Evolutionary conservation across 805 yeast genomes (phyloP), one percentile per base, ranked within the genome.

Genomic region (Maudiozyma saulgeensis): DNA sequence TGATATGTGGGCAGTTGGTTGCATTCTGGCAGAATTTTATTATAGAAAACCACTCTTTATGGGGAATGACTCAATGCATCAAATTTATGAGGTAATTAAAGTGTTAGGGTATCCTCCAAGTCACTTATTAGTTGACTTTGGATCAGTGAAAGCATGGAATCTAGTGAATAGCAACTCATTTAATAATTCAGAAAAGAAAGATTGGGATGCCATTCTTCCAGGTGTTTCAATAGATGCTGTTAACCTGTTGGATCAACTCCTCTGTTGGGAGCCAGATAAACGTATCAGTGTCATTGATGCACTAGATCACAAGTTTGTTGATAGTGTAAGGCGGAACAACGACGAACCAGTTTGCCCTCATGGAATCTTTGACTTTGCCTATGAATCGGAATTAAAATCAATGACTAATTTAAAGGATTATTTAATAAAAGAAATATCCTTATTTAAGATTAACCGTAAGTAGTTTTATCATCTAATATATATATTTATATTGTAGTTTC

Each of bases 1-100:
- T 44, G 98, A 90, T 64, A 73, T 90, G 72, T 90, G 98, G 98
- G 89, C 96, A 0, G 79, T 83, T 9, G 98, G 97, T 1, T 90
- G 97, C 61, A 88, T 90, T 9, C 67, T 89, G 51, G 95, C 83
- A 2, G 98, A 90, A 64, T 70, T 90, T 45, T 86, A 84, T 54
- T 87, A 88, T 0, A 71, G 96, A 52, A 75, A 75, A 58, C 96
- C 96, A 1, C 63, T 88, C 15, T 89, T 90, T 62, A 78, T 80
- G 45, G 97, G 96, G 0, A 77, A 77, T 50, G 81, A 81, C 63
- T 82, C 82, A 50, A 57, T 78, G 52, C 84, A 83, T 53, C 98
- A 90, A 64, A 64, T 87, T 8, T 74, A 71, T 41, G 84, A 80
- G 59, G 86, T 90, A 18, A 68, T 81, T 48, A 78, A 79, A 58